Evolutionary conservation across 2,329 filamentous ascomycete genomes (phyloP).

Genomic region (Ustilaginoidea virens): DNA sequence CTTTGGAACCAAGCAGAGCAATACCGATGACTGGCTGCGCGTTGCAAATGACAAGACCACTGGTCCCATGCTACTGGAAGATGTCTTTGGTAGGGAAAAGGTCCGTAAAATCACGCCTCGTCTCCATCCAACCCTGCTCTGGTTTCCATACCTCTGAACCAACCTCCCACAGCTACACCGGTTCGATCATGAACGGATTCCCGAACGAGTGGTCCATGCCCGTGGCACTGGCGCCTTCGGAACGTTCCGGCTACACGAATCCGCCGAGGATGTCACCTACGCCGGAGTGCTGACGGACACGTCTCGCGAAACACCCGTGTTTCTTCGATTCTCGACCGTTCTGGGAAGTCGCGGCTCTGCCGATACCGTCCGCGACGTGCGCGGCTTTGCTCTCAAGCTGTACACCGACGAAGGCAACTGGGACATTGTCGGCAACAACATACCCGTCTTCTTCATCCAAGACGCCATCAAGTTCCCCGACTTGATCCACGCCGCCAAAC

Average conservation of each 20-base stretch:
- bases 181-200: slow-evolving; percentile 46
- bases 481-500: slow-evolving; percentile 44
- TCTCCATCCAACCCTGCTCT: too few relatives aligned
- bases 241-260: slow-evolving; percentile 49
- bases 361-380: slow-evolving; percentile 71
- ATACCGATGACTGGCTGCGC: slow-evolving; percentile 66
- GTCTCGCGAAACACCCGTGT: slow-evolving; percentile 32
- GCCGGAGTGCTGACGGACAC: slow-evolving; percentile 43
- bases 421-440: slow-evolving; percentile 6
- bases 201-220: slow-evolving; percentile 54
- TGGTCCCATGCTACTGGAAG: slow-evolving; percentile 56
- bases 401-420: slow-evolving; percentile 44
- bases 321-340: slow-evolving; percentile 58
- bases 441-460: slow-evolving; percentile 28
- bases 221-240: slow-evolving; percentile 56
- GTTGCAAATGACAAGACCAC: slow-evolving; percentile 44
- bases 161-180: slow-evolving; percentile 41
- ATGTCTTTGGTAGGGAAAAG: slow-evolving; percentile 47
- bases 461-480: slow-evolving; percentile 63
- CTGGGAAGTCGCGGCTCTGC: slow-evolving; percentile 60
- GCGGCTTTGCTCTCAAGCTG: slow-evolving; percentile 53
- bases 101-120: slow-evolving; percentile 29
- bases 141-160: too few relatives aligned
- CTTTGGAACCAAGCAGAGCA: slow-evolving; percentile 56
- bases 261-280: slow-evolving; percentile 51